Percentiles rank a stretch among this genome's conserved stretches.
These are phyloP conservation scores for Penicillium sumatraense DNA, from an alignment of 2,329 filamentous ascomycete genomes.

Conservation along the genomic window DNA sequence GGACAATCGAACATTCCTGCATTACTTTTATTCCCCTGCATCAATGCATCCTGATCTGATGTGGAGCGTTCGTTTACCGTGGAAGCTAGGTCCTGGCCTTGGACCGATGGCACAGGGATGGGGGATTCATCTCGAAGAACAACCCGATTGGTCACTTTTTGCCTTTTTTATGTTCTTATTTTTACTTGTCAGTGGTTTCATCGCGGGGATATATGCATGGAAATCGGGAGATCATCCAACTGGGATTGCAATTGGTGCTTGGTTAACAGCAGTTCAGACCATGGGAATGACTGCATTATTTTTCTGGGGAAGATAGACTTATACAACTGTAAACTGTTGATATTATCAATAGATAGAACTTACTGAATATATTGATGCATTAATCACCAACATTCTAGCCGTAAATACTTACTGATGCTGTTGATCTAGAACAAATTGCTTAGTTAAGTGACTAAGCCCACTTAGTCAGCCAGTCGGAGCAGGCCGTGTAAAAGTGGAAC, in stretches of 20 bases:
- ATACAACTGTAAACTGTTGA: too few relatives aligned
- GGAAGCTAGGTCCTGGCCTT: not conserved
- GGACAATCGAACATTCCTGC: not conserved
- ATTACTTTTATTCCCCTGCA: not conserved
- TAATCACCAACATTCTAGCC: too few relatives aligned
- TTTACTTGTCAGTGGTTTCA: not conserved
- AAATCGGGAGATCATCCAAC: not conserved
- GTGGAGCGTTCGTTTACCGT: not conserved
- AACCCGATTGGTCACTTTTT: not conserved
- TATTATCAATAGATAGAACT: too few relatives aligned
- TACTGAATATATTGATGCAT: too few relatives aligned
- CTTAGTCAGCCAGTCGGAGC: slow-evolving; percentile 1
- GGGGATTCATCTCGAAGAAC: not conserved
- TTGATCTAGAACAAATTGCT: too few relatives aligned
- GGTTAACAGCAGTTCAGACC: not conserved
- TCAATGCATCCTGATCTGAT: not conserved
- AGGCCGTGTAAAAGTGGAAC: slow-evolving; percentile 2
- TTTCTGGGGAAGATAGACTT: not conserved
- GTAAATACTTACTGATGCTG: too few relatives aligned
- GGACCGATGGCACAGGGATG: not conserved
- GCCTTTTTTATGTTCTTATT: not conserved
- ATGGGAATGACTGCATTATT: not conserved
- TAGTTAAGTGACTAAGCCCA: too few relatives aligned
- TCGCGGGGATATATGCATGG: not conserved
- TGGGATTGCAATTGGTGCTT: not conserved